Base-by-base conservation (phyloP, 768 basidiomycete species). In the Suillus cothurnatus region DNA sequence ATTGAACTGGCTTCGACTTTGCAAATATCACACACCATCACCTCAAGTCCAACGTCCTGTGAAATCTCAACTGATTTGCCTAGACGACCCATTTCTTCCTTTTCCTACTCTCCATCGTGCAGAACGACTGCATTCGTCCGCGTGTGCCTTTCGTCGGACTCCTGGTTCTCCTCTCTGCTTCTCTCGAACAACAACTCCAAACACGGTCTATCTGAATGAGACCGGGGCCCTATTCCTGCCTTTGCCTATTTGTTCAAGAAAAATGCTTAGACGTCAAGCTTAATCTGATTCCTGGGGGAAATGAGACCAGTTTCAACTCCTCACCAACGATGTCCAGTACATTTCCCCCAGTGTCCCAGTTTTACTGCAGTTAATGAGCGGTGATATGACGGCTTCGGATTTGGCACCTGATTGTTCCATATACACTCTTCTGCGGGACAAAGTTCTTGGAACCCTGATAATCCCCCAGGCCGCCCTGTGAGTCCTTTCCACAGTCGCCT, bases 281-380 rank as follows among this genome's bases (percentile, higher is more conserved):
- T 36, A 69, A 75, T n/a, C 71, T 79, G 11, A 64, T 58, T 0
- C 72, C 79, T 66, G 70, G 81, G 61, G 71, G 69, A 2, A 66
- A 63, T 4, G 62, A 72, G 2, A 53, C 63, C 5, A 82, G 74
- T 62, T 49, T 15, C 49, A 26, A 26, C 49, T 50, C 49, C 72
- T 50, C 4, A 72, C 79, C 19, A 82, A 82, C 47, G 77, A 74
- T 26, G 67, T 71, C 4, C 65, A 71, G 1, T 82, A 80, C 59
- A 32, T 55, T 23, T 74, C 79, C 9, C 81, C 81, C 1, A 71
- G 75, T 7, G 71, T 73, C 3, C 85, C 85, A 3, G 82, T 85
- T 3, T 70, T 84, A 4, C 69, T 86, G 59, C 84, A 86, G 59
- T 72, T 82, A 50, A 49, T 84, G 43, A 82, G 79, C 50, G 83